Base-by-base conservation (phyloP, 345 rosid species). In the Turritis glabra region DNA sequence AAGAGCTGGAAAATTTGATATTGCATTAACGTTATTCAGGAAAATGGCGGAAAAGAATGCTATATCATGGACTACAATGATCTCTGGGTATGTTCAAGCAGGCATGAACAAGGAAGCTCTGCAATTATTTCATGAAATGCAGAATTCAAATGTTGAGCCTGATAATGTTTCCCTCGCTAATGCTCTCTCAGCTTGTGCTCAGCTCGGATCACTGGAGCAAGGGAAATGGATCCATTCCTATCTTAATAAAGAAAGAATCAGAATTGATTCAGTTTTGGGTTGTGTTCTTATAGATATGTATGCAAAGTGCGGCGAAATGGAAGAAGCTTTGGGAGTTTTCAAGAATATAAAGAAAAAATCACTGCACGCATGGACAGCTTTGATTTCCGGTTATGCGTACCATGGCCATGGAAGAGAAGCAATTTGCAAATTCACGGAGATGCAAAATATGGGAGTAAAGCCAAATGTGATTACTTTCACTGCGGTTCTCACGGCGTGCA, bases 221-320 rank as follows among this genome's bases (percentile, higher is more conserved):
- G 97, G 97, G 70, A 84, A 85, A 76, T 91, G 91, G 90, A 84
- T 89, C 67, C 96, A 88, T 69, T 73, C 82, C n/a, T 82, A 86
- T 38, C 71, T 84, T 8, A 55, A 77, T 8, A 79, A 65, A 61
- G 58, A 2, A 27, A 50, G 73, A 32, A 66, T 78, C 27, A 27
- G 55, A 33, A 69, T 77, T 0, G 93, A 91, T 59, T 70, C 83
- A 13, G 68, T 84, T 15, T 65, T 91, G 72, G 80, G 77, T 5
- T 83, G 91, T 60, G 88, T 80, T 56, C 86, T 91, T 22, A 80
- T 81, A 18, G 88, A 86, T 74, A 91, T 89, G 97, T 88, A 88
- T 32, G 90, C 86, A 58, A 91, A 88, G 72, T 85, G 91, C 12
- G 93, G 93, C 3, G 80, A 78, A 47, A 81, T 91, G 79, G 85